These are phyloP conservation scores for Mucor circinelloides DNA, from an alignment of 371 early-diverging fungal species.

Conservation along the genomic window DNA sequence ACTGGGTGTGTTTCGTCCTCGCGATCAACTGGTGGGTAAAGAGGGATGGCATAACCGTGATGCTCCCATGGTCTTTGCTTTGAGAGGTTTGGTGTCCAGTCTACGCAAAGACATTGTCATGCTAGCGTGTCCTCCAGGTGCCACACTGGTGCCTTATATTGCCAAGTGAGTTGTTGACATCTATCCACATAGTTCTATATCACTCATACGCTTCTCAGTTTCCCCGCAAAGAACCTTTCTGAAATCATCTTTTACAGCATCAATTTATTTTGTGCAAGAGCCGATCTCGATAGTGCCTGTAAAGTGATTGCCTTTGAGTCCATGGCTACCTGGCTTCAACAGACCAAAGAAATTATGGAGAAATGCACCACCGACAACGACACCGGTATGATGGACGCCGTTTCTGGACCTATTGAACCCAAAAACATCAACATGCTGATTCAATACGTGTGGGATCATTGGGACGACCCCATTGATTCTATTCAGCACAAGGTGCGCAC, in stretches of 20 bases:
- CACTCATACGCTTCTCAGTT: too few relatives aligned
- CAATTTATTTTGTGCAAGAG: conserved; percentile 48
- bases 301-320: conserved; percentile 77
- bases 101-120: conserved; percentile 51
- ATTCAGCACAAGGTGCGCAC: conserved; percentile 71
- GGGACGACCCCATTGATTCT: conserved; percentile 84
- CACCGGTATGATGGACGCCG: conserved; percentile 7
- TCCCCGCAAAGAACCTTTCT: conserved; percentile 32
- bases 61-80: conserved; percentile 53
- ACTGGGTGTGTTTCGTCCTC: conserved; percentile 20
- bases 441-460: conserved; percentile 73
- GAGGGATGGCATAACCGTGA: conserved; percentile 41
- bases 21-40: conserved; percentile 9
- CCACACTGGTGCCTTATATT: conserved; percentile 14
- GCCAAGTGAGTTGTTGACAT: conserved; percentile 31
- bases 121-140: conserved; percentile 25
- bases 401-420: conserved; percentile 31
- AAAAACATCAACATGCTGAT: conserved; percentile 58
- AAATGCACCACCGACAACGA: not conserved
- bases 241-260: conserved; percentile 53
- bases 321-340: conserved; percentile 72
- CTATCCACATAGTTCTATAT: too few relatives aligned
- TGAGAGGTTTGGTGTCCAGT: conserved; percentile 59
- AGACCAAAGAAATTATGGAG: conserved; percentile 43
- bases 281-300: conserved; percentile 62